phyloP scores from a whole-genome alignment of 768 basidiomycete genomes.

The Pulveroboletus frians region DNA sequence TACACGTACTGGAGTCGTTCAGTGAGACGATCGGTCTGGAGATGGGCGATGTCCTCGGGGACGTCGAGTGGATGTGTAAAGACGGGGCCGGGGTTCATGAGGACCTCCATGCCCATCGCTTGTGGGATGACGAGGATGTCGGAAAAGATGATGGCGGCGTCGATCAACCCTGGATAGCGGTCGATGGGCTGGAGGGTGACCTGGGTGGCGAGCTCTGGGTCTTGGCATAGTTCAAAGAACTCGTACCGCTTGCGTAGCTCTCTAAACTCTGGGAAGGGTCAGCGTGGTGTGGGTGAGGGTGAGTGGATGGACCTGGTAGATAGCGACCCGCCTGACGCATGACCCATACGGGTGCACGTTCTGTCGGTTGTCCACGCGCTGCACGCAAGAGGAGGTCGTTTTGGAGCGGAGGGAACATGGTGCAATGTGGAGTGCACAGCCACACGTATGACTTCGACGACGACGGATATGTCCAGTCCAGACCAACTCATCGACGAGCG shows the following conservation, averaged over 20 bases:
- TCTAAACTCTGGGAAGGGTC: slow-evolving; percentile 66
- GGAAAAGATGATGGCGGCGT: slow-evolving; percentile 96
- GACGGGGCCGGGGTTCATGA: slow-evolving; percentile 89
- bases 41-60: slow-evolving; percentile 64
- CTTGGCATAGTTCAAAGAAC: slow-evolving; percentile 94
- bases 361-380: slow-evolving; percentile 81
- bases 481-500: slow-evolving; percentile 63
- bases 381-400: slow-evolving; percentile 91
- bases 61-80: slow-evolving; percentile 83
- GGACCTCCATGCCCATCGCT: slow-evolving; percentile 92
- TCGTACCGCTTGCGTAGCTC: slow-evolving; percentile 79
- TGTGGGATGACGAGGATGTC: slow-evolving; percentile 98
- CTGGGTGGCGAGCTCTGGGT: slow-evolving; percentile 82
- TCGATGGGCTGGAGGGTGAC: slow-evolving; percentile 93
- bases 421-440: slow-evolving; percentile 6
- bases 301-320: slow-evolving; percentile 65
- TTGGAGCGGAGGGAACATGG: slow-evolving; percentile 61
- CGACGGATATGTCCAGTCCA: slow-evolving; percentile 52
- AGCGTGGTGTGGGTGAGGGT: neutral
- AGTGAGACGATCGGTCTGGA: slow-evolving; percentile 69
- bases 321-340: slow-evolving; percentile 97
- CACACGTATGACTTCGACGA: neutral
- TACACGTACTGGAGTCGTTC: slow-evolving; percentile 90
- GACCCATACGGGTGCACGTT: slow-evolving; percentile 95
- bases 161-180: slow-evolving; percentile 79